These are phyloP conservation scores for Carex myosuroides DNA, from an alignment of 176 grass and related monocot species.

Conservation along the genomic window DNA sequence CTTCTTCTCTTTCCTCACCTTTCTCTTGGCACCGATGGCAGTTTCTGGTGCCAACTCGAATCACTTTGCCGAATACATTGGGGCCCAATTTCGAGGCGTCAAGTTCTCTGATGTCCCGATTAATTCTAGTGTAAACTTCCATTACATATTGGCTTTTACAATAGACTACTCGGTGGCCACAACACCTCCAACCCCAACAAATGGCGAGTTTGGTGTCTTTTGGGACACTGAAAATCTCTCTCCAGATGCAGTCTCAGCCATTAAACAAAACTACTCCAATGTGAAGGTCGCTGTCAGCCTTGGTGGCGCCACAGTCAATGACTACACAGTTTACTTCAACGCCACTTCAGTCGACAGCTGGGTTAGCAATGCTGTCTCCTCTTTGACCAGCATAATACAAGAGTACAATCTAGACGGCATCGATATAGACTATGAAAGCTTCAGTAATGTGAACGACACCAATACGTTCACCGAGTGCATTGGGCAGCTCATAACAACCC, in stretches of 20 bases:
- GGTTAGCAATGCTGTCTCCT: constrained; percentile 57
- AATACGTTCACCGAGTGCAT: constrained; percentile 65
- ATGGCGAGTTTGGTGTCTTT: constrained; percentile 64
- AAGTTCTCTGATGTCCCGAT: constrained; percentile 73
- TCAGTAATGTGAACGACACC: constrained; percentile 25
- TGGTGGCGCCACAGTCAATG: constrained; percentile 43
- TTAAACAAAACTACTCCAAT: constrained; percentile 52
- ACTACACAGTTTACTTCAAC: constrained; percentile 38
- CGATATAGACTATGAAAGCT: constrained; percentile 79
- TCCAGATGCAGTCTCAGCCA: constrained; percentile 31
- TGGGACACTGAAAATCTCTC: constrained; percentile 52
- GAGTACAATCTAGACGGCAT: constrained; percentile 59
- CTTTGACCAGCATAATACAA: constrained; percentile 41
- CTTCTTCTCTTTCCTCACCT: constrained; percentile 5
- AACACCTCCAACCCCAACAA: constrained; percentile 38
- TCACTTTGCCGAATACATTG: constrained; percentile 79
- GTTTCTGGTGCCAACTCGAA: constrained; percentile 40
- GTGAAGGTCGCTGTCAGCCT: constrained; percentile 68
- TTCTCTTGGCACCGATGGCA: background rate
- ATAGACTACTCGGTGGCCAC: constrained; percentile 60
- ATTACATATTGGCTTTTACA: constrained; percentile 56
- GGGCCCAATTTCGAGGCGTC: constrained; percentile 51
- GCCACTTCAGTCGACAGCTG: constrained; percentile 54
- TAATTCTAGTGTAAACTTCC: constrained; percentile 33
- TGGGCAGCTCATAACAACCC: constrained; percentile 40